Evolutionary conservation across 306 rosid species (phyloP), one percentile per base, ranked within the genome.

Genomic region (Glycine soja): DNA sequence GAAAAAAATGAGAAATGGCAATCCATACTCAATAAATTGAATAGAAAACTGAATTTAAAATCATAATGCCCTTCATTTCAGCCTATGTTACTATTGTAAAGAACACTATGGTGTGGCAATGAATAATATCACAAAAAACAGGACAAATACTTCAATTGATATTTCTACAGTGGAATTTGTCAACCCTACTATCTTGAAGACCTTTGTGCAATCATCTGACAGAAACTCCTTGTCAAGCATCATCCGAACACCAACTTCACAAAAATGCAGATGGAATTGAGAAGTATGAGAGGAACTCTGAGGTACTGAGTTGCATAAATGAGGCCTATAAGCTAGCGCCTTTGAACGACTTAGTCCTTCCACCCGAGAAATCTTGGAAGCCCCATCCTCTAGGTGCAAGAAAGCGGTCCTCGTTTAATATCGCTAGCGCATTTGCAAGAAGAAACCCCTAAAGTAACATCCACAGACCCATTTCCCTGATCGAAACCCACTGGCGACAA

Each of bases 401-500:
- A 77, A 91, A 88, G 1, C 91, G 90, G 76, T 89, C 97, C 82
- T 93, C 94, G n/a, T 91, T 93, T 13, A 93, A 74, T 65, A 93
- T 90, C 10, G 94, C 94, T 7, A 93, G 61, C 7, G 90, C 87
- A 79, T 93, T 93, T 51, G 90, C 97, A 85, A 91, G 90, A 57
- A 91, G 75, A 45, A 83, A 87, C 62, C 92, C 94, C 86, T 93
- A 94, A 58, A 93, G 86, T 42, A 94, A 74, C 5, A 89, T 90
- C 94, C 93, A 89, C 84, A 90, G 73, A 80, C 93, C 97, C 97
- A 93, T 93, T 83, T 80, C 69, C 89, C 95, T 92, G 82, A n/a
- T n/a, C n/a, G n/a, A n/a, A n/a, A n/a, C n/a, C n/a, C n/a, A n/a
- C n/a, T n/a, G n/a, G n/a, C n/a, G n/a, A n/a, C n/a, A n/a, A n/a